These are phyloP conservation scores for Trametes sp. DNA, from an alignment of 1,284 basidiomycete genomes.

Conservation along the genomic window DNA sequence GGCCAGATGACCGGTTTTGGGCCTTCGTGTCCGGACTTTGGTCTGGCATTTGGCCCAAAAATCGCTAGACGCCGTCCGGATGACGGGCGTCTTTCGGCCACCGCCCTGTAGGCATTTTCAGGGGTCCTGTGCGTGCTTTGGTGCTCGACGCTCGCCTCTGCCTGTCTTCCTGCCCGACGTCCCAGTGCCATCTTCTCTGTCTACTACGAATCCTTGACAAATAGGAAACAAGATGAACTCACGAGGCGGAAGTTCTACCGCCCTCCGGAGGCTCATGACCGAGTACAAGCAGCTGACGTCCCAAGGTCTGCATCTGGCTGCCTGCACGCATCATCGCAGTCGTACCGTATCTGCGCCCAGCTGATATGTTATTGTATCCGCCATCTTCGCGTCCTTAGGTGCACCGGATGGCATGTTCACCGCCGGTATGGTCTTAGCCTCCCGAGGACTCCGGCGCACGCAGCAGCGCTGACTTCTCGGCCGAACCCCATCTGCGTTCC, in stretches of 20 bases:
- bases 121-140: too few species aligned
- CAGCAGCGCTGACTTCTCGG: conserved; percentile 24
- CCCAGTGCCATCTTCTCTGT: conserved; percentile 1
- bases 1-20: too few species aligned
- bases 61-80: too few species aligned
- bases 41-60: too few species aligned
- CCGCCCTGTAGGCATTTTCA: too few species aligned
- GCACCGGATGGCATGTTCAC: conserved; percentile 94
- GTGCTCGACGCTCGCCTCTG: conserved; percentile 28
- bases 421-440: conserved; percentile 63
- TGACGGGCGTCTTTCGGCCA: too few species aligned
- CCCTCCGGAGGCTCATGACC: conserved; percentile 86
- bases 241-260: conserved; percentile 65
- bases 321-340: conserved; percentile 6
- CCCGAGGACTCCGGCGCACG: conserved; percentile 5
- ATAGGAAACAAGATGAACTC: conserved; percentile 43
- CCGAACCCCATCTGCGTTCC: conserved; percentile 6
- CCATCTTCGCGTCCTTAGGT: conserved; percentile 53
- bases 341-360: neutral
- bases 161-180: neutral
- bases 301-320: conserved; percentile 49
- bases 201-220: neutral
- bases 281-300: conserved; percentile 91
- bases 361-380: conserved; percentile 3
- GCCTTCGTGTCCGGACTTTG: too few species aligned